Percentiles rank a stretch among this genome's conserved stretches.
phyloP scores from a whole-genome alignment of 495 filamentous ascomycete genomes.

The Lasiosphaeria miniovina region DNA sequence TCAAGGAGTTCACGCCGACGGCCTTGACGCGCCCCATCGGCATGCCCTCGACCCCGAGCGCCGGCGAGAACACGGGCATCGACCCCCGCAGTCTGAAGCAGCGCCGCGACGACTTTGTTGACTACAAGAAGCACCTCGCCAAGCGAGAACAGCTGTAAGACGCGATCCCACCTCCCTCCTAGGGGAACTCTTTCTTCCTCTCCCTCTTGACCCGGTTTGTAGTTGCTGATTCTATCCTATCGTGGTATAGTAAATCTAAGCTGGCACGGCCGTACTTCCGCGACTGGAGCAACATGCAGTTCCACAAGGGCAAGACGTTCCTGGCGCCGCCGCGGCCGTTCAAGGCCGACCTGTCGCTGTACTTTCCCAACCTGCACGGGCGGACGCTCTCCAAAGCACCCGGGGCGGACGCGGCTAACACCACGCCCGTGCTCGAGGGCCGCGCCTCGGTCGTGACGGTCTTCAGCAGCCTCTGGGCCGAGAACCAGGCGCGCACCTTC shows the following conservation, averaged over 20 bases:
- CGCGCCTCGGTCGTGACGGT: conserved; percentile 74
- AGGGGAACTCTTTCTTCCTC: no score
- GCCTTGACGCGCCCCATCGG: conserved; percentile 79
- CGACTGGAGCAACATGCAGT: conserved; percentile 80
- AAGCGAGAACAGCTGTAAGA: conserved; percentile 69
- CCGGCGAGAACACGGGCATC: conserved; percentile 77
- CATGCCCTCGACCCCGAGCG: conserved; percentile 62
- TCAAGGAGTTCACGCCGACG: conserved; percentile 62
- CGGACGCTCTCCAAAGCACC: conserved; percentile 59
- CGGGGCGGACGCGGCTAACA: conserved; percentile 50
- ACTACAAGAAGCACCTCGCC: conserved; percentile 78
- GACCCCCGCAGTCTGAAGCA: conserved; percentile 64
- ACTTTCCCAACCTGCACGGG: conserved; percentile 89
- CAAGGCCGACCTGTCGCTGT: conserved; percentile 69
- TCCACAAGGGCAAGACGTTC: conserved; percentile 86
- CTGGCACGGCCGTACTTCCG: conserved; percentile 85
- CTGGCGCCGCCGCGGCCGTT: conserved; percentile 73
- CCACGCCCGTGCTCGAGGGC: conserved; percentile 66
- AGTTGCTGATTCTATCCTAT: background rate
- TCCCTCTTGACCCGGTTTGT: background rate
- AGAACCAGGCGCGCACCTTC: conserved; percentile 74
- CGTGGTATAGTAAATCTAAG: conserved; percentile 44
- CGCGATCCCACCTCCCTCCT: background rate
- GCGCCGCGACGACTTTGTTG: conserved; percentile 73
- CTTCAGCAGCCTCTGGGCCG: conserved; percentile 80